phyloP scores from a whole-genome alignment of 2,329 filamentous ascomycete genomes.

The Colletotrichum nymphaeae region DNA sequence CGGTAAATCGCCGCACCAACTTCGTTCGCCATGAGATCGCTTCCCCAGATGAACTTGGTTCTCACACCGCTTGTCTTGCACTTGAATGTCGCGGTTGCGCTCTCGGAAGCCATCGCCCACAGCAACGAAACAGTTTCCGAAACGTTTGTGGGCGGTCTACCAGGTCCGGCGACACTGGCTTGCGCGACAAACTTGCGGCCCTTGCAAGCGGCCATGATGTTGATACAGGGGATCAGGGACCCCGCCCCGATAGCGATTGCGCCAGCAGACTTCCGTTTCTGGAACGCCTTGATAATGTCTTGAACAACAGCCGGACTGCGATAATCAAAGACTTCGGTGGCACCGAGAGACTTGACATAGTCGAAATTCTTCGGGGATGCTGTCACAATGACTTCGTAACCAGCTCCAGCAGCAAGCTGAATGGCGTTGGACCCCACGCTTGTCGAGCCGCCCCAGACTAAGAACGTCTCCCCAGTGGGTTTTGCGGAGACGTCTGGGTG shows the following conservation, averaged over 20 bases:
- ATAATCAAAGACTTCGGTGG: conserved; percentile 57
- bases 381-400: conserved; percentile 58
- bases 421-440: conserved; percentile 58
- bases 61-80: conserved; percentile 45
- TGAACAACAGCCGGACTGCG: conserved; percentile 43
- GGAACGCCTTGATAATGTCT: conserved; percentile 46
- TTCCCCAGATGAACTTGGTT: conserved; percentile 46
- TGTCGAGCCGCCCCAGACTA: conserved; percentile 62
- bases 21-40: conserved; percentile 36
- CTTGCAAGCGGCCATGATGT: conserved; percentile 1
- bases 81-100: conserved; percentile 19
- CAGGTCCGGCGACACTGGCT: conserved; percentile 12
- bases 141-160: background rate
- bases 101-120: conserved; percentile 1
- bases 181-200: conserved; percentile 25
- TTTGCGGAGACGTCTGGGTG: conserved; percentile 35
- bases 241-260: conserved; percentile 27
- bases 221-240: conserved; percentile 1
- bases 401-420: conserved; percentile 56
- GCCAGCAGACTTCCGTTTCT: conserved; percentile 38
- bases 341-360: conserved; percentile 55
- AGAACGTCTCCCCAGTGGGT: conserved; percentile 37
- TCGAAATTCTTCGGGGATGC: conserved; percentile 56
- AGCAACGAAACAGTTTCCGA: background rate
- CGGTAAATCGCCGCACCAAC: conserved; percentile 40